phyloP scores from a whole-genome alignment of 2,329 filamentous ascomycete genomes.

The Penicillium sp. region DNA sequence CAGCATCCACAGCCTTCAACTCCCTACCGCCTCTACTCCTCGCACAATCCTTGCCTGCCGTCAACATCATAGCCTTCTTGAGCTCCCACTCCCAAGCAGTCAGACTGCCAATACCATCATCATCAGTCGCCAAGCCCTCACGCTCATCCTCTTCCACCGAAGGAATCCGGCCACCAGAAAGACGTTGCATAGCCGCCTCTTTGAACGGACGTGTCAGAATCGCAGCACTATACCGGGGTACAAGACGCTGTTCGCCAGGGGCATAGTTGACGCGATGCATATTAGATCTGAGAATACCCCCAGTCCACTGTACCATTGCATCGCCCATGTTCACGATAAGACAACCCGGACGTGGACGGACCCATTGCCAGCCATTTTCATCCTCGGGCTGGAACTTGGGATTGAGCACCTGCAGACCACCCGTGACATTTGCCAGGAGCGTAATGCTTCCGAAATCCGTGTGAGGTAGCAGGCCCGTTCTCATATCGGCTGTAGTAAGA shows the following conservation, averaged over 20 bases:
- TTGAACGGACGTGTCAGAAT: slow-evolving; percentile 19
- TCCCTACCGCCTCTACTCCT: slow-evolving; percentile 3
- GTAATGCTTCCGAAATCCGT: slow-evolving; percentile 38
- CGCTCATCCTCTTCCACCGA: slow-evolving; percentile 6
- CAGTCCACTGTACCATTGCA: slow-evolving; percentile 44
- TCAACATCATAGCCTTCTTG: slow-evolving; percentile 6
- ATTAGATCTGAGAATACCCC: slow-evolving; percentile 31
- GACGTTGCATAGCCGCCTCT: slow-evolving; percentile 15
- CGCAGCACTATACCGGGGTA: slow-evolving; percentile 17
- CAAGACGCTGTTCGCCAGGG: slow-evolving; percentile 19
- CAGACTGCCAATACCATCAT: not conserved
- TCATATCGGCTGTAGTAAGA: slow-evolving; percentile 20
- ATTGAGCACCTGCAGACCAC: slow-evolving; percentile 34
- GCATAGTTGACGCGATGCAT: slow-evolving; percentile 24
- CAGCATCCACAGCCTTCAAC: not conserved
- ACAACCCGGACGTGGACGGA: slow-evolving; percentile 19
- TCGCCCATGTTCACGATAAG: slow-evolving; percentile 48
- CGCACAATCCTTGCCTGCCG: slow-evolving; percentile 5
- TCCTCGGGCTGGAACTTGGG: slow-evolving; percentile 15
- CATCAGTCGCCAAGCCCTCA: not conserved
- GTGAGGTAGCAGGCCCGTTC: slow-evolving; percentile 27
- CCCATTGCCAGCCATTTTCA: slow-evolving; percentile 20
- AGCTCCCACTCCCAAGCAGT: slow-evolving; percentile 8
- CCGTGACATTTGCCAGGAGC: slow-evolving; percentile 32
- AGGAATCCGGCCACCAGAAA: slow-evolving; percentile 15